Conservation (phyloP, 129 eudicot genomes). For the Flaveria robusta region DNA sequence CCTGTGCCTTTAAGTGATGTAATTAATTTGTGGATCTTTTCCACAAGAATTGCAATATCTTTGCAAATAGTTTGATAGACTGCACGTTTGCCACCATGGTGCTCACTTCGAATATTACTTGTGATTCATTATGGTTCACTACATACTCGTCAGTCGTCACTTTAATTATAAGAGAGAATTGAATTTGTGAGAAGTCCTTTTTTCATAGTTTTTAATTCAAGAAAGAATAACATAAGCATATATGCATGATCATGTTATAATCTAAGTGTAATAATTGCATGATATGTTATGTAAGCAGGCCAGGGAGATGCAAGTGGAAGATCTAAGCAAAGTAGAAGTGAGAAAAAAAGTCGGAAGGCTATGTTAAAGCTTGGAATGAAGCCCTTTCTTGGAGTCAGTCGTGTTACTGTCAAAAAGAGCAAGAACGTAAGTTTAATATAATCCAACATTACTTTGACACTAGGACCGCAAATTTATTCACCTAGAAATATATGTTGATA, state of each 20-base stretch:
- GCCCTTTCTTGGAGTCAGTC: constrained; percentile 70
- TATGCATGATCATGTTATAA: constrained; percentile 6
- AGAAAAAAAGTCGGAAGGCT: constrained; percentile 82
- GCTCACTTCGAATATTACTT: not conserved
- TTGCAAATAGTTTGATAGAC: not conserved
- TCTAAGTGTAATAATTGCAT: not conserved
- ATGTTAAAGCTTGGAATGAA: constrained; percentile 92
- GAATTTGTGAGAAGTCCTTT: not conserved
- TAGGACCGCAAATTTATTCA: not conserved
- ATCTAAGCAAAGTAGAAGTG: constrained; percentile 75
- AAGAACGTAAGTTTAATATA: constrained; percentile 56
- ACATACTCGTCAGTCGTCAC: not conserved
- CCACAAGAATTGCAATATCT: not conserved
- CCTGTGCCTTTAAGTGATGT: not conserved
- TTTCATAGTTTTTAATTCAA: not conserved
- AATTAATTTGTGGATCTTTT: not conserved
- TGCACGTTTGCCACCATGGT: not conserved
- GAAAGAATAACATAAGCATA: not conserved
- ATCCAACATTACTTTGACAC: not conserved
- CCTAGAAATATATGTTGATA: not conserved
- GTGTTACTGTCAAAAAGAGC: constrained; percentile 82
- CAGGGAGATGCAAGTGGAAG: constrained; percentile 59
- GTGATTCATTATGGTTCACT: not conserved
- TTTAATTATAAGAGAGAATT: not conserved
- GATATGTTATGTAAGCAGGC: constrained; percentile 36